Evolutionary conservation across 2,329 filamentous ascomycete genomes (phyloP).

Genomic region (Blastomyces silverae): DNA sequence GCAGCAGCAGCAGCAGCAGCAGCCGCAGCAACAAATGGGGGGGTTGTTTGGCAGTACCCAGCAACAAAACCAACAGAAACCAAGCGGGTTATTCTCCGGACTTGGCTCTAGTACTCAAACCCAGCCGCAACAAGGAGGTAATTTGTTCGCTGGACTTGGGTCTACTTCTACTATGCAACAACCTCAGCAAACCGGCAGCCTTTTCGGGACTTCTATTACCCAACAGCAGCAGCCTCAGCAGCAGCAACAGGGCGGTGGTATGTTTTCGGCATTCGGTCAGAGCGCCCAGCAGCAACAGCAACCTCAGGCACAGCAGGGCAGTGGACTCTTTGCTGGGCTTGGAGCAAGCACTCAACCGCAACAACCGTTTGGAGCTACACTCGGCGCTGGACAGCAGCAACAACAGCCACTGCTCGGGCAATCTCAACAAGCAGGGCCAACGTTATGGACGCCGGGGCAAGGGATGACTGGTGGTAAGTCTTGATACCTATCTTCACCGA

Average conservation of each 20-base stretch:
- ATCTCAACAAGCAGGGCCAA: conserved; percentile 33
- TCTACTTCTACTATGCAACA: conserved; percentile 36
- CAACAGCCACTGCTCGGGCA: conserved; percentile 33
- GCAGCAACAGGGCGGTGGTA: conserved; percentile 33
- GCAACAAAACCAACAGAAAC: conserved; percentile 34
- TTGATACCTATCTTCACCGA: background rate
- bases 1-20: conserved; percentile 20
- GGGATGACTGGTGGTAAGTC: conserved; percentile 38
- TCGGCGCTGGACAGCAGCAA: conserved; percentile 29
- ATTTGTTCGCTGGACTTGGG: conserved; percentile 36
- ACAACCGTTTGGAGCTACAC: conserved; percentile 26
- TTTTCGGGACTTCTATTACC: conserved; percentile 38
- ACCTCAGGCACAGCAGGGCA: conserved; percentile 29
- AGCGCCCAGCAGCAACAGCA: conserved; percentile 26
- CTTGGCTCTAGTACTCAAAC: conserved; percentile 32
- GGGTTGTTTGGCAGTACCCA: conserved; percentile 24
- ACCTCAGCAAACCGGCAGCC: conserved; percentile 34
- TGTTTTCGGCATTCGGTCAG: conserved; percentile 21
- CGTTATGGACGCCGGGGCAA: conserved; percentile 41
- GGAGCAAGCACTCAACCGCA: conserved; percentile 20
- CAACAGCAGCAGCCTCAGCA: conserved; percentile 28
- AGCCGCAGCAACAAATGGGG: conserved; percentile 21
- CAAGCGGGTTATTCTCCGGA: conserved; percentile 38
- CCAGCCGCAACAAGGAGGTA: conserved; percentile 35
- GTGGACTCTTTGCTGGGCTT: conserved; percentile 14